Evolutionary conservation across 768 basidiomycete genomes (phyloP).

Genomic region (Tephrocybe sp.): DNA sequence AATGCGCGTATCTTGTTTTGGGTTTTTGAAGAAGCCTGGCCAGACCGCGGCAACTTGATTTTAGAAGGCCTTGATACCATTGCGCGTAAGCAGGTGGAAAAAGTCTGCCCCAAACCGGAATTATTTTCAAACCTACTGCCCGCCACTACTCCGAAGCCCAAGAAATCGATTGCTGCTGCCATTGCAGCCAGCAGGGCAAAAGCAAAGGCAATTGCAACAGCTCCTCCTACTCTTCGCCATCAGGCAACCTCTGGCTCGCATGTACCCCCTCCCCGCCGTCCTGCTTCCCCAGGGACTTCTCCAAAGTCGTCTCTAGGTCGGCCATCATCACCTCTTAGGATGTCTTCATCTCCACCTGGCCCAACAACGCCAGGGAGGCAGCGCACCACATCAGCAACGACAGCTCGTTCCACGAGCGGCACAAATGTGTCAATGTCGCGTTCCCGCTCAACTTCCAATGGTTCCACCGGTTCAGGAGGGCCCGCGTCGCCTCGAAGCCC

Average conservation of each 20-base stretch:
- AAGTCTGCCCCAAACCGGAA: conserved; percentile 68
- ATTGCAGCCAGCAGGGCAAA: conserved; percentile 91
- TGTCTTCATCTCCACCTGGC: conserved; percentile 47
- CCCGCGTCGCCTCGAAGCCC: conserved; percentile 34
- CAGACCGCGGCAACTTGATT: conserved; percentile 61
- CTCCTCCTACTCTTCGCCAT: conserved; percentile 78
- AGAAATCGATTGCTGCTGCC: conserved; percentile 82
- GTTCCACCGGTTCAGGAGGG: conserved; percentile 33
- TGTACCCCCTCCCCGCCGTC: conserved; percentile 45
- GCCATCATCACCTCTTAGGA: conserved; percentile 48
- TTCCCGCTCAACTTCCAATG: conserved; percentile 37
- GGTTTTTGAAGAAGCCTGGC: conserved; percentile 78
- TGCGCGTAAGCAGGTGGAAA: conserved; percentile 84
- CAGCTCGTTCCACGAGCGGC: conserved; percentile 46
- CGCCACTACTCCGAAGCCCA: conserved; percentile 51
- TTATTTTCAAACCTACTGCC: conserved; percentile 40
- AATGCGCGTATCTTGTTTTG: conserved; percentile 74
- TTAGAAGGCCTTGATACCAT: conserved; percentile 65
- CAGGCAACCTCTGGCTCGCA: conserved; percentile 78
- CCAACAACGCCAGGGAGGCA: conserved; percentile 42
- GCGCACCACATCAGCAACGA: conserved; percentile 24
- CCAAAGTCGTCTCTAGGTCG: conserved; percentile 37
- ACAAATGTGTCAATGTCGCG: conserved; percentile 30
- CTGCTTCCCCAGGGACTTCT: conserved; percentile 41
- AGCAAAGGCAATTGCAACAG: conserved; percentile 79